Percentiles rank a stretch among this genome's conserved stretches.
phyloP scores from a whole-genome alignment of 768 basidiomycete species.

The Trametopsis cervina region DNA sequence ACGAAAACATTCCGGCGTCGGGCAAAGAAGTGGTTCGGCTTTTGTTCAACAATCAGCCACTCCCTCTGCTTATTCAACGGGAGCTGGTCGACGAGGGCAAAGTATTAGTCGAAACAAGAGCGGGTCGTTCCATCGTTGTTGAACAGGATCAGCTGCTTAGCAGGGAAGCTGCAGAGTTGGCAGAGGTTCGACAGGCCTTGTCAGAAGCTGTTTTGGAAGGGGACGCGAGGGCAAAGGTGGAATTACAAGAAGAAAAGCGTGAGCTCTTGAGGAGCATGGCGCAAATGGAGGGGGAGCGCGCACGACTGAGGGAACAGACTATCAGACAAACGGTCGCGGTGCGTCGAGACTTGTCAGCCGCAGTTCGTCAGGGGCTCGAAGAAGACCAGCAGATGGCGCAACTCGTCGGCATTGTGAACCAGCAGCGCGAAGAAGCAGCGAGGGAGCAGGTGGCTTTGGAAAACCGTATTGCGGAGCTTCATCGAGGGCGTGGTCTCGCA shows the following conservation, averaged over 20 bases:
- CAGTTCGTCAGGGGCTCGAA: no score
- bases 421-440: no score
- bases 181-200: slow-evolving; percentile 9
- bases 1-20: slow-evolving; percentile 32
- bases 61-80: slow-evolving; percentile 43
- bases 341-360: no score
- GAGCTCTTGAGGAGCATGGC: slow-evolving; percentile 38
- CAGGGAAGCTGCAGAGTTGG: slow-evolving; percentile 39
- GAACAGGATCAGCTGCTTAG: slow-evolving; percentile 41
- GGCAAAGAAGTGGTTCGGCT: slow-evolving; percentile 35
- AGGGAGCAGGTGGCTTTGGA: no score
- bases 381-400: no score
- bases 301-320: no score
- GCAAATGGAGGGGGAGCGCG: slow-evolving; percentile 29
- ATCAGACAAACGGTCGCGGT: no score
- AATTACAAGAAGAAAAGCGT: slow-evolving; percentile 40
- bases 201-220: not conserved
- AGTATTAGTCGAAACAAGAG: slow-evolving; percentile 43
- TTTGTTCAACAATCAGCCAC: slow-evolving; percentile 33
- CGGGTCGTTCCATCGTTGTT: slow-evolving; percentile 39
- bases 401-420: no score
- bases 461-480: no score
- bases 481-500: no score
- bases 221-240: slow-evolving; percentile 30
- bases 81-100: slow-evolving; percentile 46